Evolutionary conservation across 768 basidiomycete genomes (phyloP).

Genomic region (Calvatia gigantea): DNA sequence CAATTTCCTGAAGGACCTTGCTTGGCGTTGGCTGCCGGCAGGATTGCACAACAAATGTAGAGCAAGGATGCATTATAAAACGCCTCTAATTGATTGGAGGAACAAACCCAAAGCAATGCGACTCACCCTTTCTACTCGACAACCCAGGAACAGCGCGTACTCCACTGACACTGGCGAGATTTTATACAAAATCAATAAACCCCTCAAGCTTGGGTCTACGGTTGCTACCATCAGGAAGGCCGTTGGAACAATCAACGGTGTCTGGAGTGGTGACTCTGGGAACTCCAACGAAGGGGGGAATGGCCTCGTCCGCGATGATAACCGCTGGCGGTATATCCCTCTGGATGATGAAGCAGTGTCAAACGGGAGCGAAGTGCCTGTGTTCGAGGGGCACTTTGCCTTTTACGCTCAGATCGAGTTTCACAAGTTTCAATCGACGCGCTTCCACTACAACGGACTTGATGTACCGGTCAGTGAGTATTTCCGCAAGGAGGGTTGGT

Average conservation of each 20-base stretch:
- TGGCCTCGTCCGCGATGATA: neutral
- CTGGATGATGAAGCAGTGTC: neutral
- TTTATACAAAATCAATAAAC: slow-evolving; percentile 20
- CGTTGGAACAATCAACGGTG: neutral
- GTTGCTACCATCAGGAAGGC: slow-evolving; percentile 15
- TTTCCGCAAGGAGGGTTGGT: slow-evolving; percentile 10
- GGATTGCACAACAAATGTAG: no score
- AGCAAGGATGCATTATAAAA: neutral
- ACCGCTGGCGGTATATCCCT: no score
- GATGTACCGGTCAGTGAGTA: slow-evolving; percentile 3
- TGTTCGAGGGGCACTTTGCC: slow-evolving; percentile 3
- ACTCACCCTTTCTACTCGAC: slow-evolving; percentile 20
- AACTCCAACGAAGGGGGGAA: neutral
- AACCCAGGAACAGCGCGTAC: slow-evolving; percentile 20
- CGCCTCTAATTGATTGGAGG: slow-evolving; percentile 15
- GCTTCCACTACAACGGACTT: neutral
- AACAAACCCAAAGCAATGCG: slow-evolving; percentile 12
- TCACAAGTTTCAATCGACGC: neutral
- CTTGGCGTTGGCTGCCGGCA: no score
- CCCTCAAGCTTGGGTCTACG: neutral
- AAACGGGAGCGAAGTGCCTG: neutral
- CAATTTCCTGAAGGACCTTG: no score
- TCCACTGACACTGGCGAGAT: slow-evolving; percentile 17
- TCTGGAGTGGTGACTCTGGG: neutral
- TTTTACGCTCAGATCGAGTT: slow-evolving; percentile 16